phyloP scores from a whole-genome alignment of 805 yeast genomes.

The Schwanniomyces yamadae region DNA sequence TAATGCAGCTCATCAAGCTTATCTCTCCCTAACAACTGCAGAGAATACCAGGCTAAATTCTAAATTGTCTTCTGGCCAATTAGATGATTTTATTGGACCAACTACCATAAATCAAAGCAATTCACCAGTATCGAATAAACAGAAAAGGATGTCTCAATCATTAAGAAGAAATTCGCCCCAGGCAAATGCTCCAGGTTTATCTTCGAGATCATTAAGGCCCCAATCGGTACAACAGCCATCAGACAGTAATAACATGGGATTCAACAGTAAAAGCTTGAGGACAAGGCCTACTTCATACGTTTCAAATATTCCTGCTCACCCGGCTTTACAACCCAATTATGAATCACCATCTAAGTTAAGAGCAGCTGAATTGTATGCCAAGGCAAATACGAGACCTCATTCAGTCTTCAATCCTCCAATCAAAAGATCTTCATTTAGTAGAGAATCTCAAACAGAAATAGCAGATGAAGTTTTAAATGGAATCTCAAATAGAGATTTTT shows the following conservation, averaged over 20 bases:
- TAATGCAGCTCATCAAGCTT: conserved; percentile 60
- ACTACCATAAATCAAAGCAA: conserved; percentile 9
- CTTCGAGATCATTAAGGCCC: conserved; percentile 34
- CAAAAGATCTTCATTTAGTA: conserved; percentile 59
- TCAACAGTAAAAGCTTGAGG: conserved; percentile 32
- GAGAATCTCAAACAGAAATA: too few relatives aligned
- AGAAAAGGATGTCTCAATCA: conserved; percentile 17
- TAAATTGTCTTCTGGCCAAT: conserved; percentile 44
- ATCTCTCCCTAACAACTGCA: conserved; percentile 69
- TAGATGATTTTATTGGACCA: conserved; percentile 11
- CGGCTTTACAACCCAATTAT: conserved; percentile 36
- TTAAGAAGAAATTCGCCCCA: conserved; percentile 26
- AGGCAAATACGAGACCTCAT: conserved; percentile 45
- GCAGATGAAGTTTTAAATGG: too few relatives aligned
- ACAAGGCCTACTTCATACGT: conserved; percentile 23
- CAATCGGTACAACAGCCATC: conserved; percentile 21
- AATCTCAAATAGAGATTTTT: too few relatives aligned
- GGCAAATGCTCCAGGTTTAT: conserved; percentile 12
- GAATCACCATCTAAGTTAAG: conserved; percentile 37
- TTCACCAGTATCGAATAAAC: conserved; percentile 6
- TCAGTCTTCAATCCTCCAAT: conserved; percentile 40
- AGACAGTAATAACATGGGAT: conserved; percentile 12
- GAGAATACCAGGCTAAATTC: conserved; percentile 78
- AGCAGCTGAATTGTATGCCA: conserved; percentile 57
- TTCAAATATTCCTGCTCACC: conserved; percentile 40